phyloP scores from a whole-genome alignment of 495 filamentous ascomycete genomes.

The Apodospora peruviana region DNA sequence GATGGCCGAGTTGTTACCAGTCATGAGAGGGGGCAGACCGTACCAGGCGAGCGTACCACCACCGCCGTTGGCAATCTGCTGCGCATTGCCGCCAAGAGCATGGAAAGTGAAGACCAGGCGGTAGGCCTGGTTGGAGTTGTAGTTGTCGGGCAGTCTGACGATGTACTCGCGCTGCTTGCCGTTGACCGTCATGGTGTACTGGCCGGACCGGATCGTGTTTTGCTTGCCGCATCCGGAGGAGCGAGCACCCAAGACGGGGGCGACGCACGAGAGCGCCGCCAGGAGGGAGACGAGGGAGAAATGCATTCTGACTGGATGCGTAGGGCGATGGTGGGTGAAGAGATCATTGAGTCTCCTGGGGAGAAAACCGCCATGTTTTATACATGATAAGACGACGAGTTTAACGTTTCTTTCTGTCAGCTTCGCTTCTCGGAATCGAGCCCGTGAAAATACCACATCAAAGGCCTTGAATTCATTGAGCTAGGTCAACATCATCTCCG shows the following conservation, averaged over 20 bases:
- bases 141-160: conserved; percentile 36
- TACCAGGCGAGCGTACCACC: conserved; percentile 25
- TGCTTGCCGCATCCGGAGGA: conserved; percentile 35
- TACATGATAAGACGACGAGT: background rate
- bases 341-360: background rate
- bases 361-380: background rate
- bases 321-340: background rate
- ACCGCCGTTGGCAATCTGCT: conserved; percentile 27
- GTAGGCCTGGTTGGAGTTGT: conserved; percentile 35
- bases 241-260: conserved; percentile 4
- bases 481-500: background rate
- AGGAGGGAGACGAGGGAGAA: conserved; percentile 4
- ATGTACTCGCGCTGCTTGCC: conserved; percentile 26
- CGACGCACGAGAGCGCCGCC: background rate
- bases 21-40: conserved; percentile 30
- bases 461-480: background rate
- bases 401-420: background rate
- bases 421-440: background rate
- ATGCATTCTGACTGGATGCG: conserved; percentile 2
- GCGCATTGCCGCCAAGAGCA: conserved; percentile 28
- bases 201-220: conserved; percentile 20
- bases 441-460: background rate
- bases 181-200: conserved; percentile 23
- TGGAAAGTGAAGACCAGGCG: conserved; percentile 38
- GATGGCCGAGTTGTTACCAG: conserved; percentile 33